Percentiles rank a stretch among this genome's conserved stretches.
phyloP scores from a whole-genome alignment of 1,139 yeast genomes.

The Protomyces arabidopsidicola region DNA sequence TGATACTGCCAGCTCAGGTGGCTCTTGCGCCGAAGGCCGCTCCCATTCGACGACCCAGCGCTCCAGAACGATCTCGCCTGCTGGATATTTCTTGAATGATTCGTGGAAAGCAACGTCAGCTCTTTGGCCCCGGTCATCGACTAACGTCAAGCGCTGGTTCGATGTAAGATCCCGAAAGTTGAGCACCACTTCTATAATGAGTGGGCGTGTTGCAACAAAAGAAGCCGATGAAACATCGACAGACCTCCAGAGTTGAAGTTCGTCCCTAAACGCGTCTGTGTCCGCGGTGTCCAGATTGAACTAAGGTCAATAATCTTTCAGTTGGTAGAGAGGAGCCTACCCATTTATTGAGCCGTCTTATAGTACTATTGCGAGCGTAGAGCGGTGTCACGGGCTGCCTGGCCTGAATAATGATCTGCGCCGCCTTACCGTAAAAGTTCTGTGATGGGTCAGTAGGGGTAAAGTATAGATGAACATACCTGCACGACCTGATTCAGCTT shows the following conservation, averaged over 20 bases:
- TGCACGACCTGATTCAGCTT: slow-evolving; percentile 44
- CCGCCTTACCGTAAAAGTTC: slow-evolving; percentile 68
- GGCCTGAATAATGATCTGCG: slow-evolving; percentile 53
- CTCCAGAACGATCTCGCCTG: slow-evolving; percentile 74
- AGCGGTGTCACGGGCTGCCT: slow-evolving; percentile 37
- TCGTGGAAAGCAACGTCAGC: slow-evolving; percentile 47
- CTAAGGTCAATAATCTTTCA: slow-evolving; percentile 36
- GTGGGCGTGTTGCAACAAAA: slow-evolving; percentile 34
- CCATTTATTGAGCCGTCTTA: slow-evolving; percentile 19
- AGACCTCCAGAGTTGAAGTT: slow-evolving; percentile 57
- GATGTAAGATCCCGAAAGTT: slow-evolving; percentile 61
- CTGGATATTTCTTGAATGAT: slow-evolving; percentile 51
- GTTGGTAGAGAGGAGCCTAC: not conserved
- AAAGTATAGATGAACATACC: slow-evolving; percentile 34
- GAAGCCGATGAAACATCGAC: slow-evolving; percentile 34
- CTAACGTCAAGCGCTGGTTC: slow-evolving; percentile 57
- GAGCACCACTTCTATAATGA: slow-evolving; percentile 77
- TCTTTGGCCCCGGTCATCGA: slow-evolving; percentile 49
- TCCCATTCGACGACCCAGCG: slow-evolving; percentile 87
- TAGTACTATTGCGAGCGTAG: slow-evolving; percentile 4
- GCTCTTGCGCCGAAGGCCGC: slow-evolving; percentile 34
- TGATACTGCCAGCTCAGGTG: slow-evolving; percentile 53
- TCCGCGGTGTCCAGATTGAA: slow-evolving; percentile 61
- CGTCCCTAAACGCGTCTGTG: slow-evolving; percentile 50
- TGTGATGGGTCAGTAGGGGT: slow-evolving; percentile 33